These are phyloP conservation scores for Russula brevipes DNA, from an alignment of 768 basidiomycete species.

Conservation along the genomic window DNA sequence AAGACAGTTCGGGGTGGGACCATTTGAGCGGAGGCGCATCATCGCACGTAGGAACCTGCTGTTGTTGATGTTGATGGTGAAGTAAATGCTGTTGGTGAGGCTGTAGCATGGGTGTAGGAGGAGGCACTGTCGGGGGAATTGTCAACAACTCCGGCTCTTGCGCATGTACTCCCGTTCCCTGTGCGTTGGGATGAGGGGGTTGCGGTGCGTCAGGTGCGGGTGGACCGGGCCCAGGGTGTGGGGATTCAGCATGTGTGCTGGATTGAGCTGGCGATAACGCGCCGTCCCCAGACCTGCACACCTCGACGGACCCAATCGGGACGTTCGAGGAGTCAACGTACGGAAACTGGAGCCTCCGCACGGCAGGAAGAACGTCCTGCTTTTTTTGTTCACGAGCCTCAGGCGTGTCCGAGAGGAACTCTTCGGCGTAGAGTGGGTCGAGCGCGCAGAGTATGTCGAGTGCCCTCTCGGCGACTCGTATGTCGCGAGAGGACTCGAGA, in stretches of 20 bases:
- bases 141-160: slow-evolving; percentile 2
- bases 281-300: not conserved
- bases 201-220: not conserved
- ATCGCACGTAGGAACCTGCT: slow-evolving; percentile 1
- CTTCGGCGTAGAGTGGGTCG: slow-evolving; percentile 60
- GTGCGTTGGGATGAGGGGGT: not conserved
- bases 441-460: slow-evolving; percentile 58
- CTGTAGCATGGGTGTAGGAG: not conserved
- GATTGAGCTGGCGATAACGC: slow-evolving; percentile 11
- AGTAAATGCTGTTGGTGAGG: slow-evolving; percentile 9
- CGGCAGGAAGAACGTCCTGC: slow-evolving; percentile 50
- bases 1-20: not conserved
- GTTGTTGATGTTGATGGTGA: slow-evolving; percentile 20
- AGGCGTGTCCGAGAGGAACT: slow-evolving; percentile 41
- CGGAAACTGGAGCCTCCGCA: slow-evolving; percentile 68
- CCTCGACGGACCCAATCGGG: slow-evolving; percentile 26
- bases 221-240: not conserved
- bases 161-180: not conserved
- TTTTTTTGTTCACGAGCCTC: slow-evolving; percentile 47
- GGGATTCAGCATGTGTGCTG: not conserved
- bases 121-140: not conserved
- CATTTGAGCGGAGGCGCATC: not conserved
- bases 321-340: slow-evolving; percentile 62
- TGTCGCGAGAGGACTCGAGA: slow-evolving; percentile 53
- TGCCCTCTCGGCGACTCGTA: slow-evolving; percentile 60